These are phyloP conservation scores for Phoenix roebelenii DNA, from an alignment of 176 grass and related monocot genomes.

Conservation along the genomic window DNA sequence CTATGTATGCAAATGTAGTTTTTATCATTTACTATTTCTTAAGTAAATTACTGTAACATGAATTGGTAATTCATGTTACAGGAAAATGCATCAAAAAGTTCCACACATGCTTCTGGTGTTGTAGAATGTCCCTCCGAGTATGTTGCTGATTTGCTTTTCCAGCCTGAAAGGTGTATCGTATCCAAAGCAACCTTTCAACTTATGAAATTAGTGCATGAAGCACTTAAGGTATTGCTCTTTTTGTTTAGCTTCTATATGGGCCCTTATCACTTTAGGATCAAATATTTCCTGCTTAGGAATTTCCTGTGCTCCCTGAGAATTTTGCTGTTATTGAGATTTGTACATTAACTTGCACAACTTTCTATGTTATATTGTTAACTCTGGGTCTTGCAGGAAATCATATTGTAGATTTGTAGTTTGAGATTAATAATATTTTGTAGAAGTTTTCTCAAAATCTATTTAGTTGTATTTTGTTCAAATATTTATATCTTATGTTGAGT, in stretches of 20 bases:
- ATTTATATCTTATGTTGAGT: too few relatives aligned
- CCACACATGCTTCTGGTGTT: conserved; percentile 8
- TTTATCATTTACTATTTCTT: neutral
- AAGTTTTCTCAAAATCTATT: too few relatives aligned
- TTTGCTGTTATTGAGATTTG: too few relatives aligned
- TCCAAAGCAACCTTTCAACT: conserved; percentile 71
- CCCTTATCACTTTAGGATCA: conserved; percentile 6
- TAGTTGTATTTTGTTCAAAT: too few relatives aligned
- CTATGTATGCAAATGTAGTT: conserved; percentile 12
- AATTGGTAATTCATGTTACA: neutral
- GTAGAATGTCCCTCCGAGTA: conserved; percentile 25
- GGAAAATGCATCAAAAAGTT: neutral
- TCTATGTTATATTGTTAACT: too few relatives aligned
- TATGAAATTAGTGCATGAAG: conserved; percentile 74
- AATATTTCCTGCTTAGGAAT: neutral
- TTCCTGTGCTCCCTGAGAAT: too few relatives aligned
- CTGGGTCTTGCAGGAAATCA: too few relatives aligned
- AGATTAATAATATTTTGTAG: too few relatives aligned
- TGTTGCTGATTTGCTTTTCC: conserved; percentile 84
- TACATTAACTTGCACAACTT: too few relatives aligned
- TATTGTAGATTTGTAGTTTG: too few relatives aligned
- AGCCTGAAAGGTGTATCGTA: conserved; percentile 57
- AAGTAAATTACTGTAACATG: neutral
- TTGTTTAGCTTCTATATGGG: conserved; percentile 1
- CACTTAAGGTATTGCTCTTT: conserved; percentile 69